A percentile compares a stretch with the other conserved stretches of the same genome.
These are phyloP conservation scores for Candida yuanshanica DNA, from an alignment of 805 yeast species.

Conservation along the genomic window DNA sequence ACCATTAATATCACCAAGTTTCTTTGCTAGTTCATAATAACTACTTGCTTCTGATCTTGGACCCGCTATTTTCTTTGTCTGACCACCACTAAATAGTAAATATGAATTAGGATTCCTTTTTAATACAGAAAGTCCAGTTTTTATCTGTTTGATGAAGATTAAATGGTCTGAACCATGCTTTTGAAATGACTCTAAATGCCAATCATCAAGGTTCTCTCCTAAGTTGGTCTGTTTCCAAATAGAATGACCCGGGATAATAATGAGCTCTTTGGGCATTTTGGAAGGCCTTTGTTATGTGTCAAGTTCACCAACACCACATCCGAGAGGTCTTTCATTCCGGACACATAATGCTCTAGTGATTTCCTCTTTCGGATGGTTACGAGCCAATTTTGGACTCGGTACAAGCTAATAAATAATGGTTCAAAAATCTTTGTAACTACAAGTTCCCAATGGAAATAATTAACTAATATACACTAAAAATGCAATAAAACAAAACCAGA, in stretches of 20 bases:
- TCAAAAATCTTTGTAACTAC: too few relatives aligned
- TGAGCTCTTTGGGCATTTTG: conserved; percentile 21
- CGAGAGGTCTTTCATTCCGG: too few relatives aligned
- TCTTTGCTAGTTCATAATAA: conserved; percentile 41
- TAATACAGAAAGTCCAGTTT: conserved; percentile 35
- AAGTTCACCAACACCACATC: too few relatives aligned
- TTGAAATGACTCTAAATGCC: conserved; percentile 68
- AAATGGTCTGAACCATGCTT: conserved; percentile 62
- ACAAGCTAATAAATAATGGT: too few relatives aligned
- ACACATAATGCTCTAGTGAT: too few relatives aligned
- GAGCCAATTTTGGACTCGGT: too few relatives aligned
- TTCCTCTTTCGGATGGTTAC: too few relatives aligned
- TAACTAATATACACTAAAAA: not conserved
- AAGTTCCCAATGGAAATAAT: too few relatives aligned
- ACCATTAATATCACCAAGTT: conserved; percentile 19
- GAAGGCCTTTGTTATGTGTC: not conserved
- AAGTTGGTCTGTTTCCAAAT: conserved; percentile 45
- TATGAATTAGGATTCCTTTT: conserved; percentile 31
- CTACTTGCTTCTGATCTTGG: conserved; percentile 57
- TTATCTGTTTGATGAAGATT: conserved; percentile 58
- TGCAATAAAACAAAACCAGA: not conserved
- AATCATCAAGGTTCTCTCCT: conserved; percentile 48
- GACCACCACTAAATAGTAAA: conserved; percentile 55
- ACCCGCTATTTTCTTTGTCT: conserved; percentile 53
- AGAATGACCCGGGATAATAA: conserved; percentile 59